Base-by-base conservation (phyloP, 345 rosid species). In the Hypericum perforatum region DNA sequence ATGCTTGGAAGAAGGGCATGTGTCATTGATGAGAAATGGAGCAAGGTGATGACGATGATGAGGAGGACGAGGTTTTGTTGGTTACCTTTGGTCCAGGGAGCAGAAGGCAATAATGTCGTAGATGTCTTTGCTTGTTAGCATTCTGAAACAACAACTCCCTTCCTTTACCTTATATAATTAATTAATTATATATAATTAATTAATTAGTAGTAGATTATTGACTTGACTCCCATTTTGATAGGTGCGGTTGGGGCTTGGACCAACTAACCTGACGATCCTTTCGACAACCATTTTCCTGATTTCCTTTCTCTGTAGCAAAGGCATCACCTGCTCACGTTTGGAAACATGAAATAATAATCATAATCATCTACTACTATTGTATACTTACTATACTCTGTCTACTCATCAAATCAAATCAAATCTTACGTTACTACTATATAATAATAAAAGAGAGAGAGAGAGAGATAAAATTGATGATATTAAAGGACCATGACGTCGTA, bases 81-180 rank as follows among this genome's bases (percentile, higher is more conserved):
- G 54, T 64, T 67, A 87, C 96, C 96, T 85, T 77, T 87, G 84
- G 11, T 77, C 53, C 42, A 76, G 72, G 7, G 87, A 73, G 78
- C 98, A 87, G 50, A 91, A 89, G 52, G 95, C 88, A 40, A 86
- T 74, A 65, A 85, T 87, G 86, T 85, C 98, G 39, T 84, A 82
- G 51, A 87, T 77, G 39, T 75, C 92, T 71, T 69, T 75, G 57
- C 71, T 66, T 41, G 82, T 79, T 56, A 91, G 82, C 54, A 70
- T 72, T 70, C 94, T 82, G 79, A 57, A 63, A 44, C 51, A 45
- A 46, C 51, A n/a, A 22, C 32, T 22, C 32, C 32, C n/a, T n/a
- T n/a, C n/a, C n/a, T n/a, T n/a, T n/a, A n/a, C n/a, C n/a, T n/a
- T n/a, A n/a, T n/a, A n/a, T n/a, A n/a, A n/a, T n/a, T n/a, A n/a